Evolutionary conservation across 768 basidiomycete genomes (phyloP).

Genomic region (Amanita phalloides): DNA sequence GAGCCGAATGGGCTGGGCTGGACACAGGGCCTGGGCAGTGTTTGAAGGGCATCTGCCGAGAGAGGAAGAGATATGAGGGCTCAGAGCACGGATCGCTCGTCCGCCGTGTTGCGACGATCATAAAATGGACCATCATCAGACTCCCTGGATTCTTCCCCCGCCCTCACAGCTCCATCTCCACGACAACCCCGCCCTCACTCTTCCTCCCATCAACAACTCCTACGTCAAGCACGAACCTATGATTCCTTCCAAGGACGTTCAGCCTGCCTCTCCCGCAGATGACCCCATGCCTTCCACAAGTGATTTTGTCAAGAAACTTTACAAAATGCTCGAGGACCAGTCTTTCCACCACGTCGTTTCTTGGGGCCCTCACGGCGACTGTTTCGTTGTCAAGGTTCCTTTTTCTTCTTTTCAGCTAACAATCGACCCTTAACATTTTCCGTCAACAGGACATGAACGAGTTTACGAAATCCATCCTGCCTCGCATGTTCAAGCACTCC

Average conservation of each 20-base stretch:
- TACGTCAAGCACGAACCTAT: background rate
- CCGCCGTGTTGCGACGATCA: background rate
- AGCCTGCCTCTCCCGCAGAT: conserved; percentile 24
- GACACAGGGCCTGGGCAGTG: background rate
- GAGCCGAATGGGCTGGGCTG: background rate
- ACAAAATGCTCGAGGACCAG: conserved; percentile 87
- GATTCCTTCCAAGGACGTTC: background rate
- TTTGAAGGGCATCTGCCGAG: too few species aligned
- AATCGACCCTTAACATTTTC: background rate
- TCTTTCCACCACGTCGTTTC: conserved; percentile 63
- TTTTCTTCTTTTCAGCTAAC: background rate
- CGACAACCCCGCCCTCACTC: background rate
- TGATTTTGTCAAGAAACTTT: conserved; percentile 92
- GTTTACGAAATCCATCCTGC: conserved; percentile 84
- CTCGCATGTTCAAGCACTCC: conserved; percentile 90
- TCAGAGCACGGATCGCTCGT: too few species aligned
- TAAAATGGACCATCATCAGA: background rate
- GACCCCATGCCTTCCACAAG: conserved; percentile 81
- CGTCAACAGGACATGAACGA: conserved; percentile 71
- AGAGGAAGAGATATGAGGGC: background rate
- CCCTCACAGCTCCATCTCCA: conserved; percentile 3
- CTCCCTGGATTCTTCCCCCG: conserved; percentile 4
- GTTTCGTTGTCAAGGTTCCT: conserved; percentile 74
- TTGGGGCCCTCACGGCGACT: conserved; percentile 79
- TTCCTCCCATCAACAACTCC: conserved; percentile 3